Evolutionary conservation across 768 basidiomycete species (phyloP), one percentile per base, ranked within the genome.

Genomic region (Xanthoconium stramineum): DNA sequence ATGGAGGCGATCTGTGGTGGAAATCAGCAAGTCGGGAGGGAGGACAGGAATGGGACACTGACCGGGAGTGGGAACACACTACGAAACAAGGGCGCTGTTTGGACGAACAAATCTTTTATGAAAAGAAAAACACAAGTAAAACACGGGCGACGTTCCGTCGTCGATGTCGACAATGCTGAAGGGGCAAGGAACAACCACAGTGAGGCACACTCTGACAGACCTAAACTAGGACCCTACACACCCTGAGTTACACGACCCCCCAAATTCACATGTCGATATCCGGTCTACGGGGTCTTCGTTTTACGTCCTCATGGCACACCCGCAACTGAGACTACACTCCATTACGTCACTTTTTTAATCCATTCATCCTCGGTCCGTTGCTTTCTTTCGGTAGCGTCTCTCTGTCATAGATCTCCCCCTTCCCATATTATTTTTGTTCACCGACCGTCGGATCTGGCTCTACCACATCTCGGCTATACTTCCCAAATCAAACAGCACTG

Each of bases 201-300:
- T 56, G 62, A 65, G 59, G 53, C 52, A 66, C 58, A 35, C 44
- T 30, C 36, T 45, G 53, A 40, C 55, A 45, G 24, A 24, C 24
- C 24, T 24, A 24, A 24, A 52, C 43, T 29, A 52, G 56, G 66
- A 60, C 66, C 68, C 67, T 66, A 12, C 28, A 19, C 7, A 24
- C 24, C 24, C 24, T 24, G 24, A 2, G 61, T 0, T 61, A 37
- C 2, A 35, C 43, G 57, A 67, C 66, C 66, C 64, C 67, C 45
- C 13, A 35, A 30, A 56, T 72, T 71, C 67, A 68, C 67, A 71
- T 72, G 71, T 62, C 52, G n/a, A 28, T 4, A 0, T 0, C 0
- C 1, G 12, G 52, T 71, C 20, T 20, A 29, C 32, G 62, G 56
- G 71, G 70, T 61, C 61, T 30, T 0, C 12, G 57, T 54, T 54